These are phyloP conservation scores for Eucalyptus sideroxylon DNA, from an alignment of 345 rosid genomes.

Conservation along the genomic window DNA sequence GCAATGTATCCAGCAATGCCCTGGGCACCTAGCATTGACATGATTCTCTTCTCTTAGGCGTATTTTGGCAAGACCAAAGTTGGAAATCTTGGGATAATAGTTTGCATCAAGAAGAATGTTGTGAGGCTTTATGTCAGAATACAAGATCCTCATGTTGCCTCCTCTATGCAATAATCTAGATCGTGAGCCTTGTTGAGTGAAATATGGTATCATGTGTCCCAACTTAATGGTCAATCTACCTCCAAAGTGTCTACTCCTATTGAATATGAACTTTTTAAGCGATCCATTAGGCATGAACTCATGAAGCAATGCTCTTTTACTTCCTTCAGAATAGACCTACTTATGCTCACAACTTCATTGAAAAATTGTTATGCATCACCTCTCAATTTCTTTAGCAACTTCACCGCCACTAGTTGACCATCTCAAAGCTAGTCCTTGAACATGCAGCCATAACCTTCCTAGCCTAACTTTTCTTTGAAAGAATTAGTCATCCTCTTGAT, in stretches of 20 bases:
- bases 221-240: background rate
- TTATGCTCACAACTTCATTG: constrained; percentile 32
- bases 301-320: constrained; percentile 2
- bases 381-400: constrained; percentile 9
- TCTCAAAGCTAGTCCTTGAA: constrained; percentile 7
- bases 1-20: no score
- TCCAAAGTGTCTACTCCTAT: background rate
- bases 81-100: no score
- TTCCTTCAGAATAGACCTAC: constrained; percentile 12
- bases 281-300: constrained; percentile 22
- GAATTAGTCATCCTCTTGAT: constrained; percentile 14
- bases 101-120: no score
- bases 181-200: no score
- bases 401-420: constrained; percentile 19
- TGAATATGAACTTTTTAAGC: constrained; percentile 10
- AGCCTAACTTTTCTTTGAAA: constrained; percentile 8
- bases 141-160: background rate
- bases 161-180: constrained; percentile 29
- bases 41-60: no score
- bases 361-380: constrained; percentile 23
- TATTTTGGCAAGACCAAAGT: no score
- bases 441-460: constrained; percentile 6
- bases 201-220: no score
- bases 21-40: no score
- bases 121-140: constrained; percentile 9